Conservation (phyloP, 306 rosid species). For the Quercus berberidifolia region DNA sequence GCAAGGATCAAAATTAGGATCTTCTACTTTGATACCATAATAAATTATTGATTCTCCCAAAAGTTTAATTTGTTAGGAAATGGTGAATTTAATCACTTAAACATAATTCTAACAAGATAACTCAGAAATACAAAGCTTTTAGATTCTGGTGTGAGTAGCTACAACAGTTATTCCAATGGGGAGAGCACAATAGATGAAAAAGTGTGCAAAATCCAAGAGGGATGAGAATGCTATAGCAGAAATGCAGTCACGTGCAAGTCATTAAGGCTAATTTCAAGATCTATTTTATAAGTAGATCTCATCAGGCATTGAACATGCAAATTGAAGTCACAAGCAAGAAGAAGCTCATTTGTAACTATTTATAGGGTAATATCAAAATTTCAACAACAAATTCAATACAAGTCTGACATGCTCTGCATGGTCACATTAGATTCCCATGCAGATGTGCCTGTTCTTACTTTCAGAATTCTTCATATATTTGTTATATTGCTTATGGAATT, state of each 20-base stretch:
- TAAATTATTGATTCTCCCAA: too few species aligned
- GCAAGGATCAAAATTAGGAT: too few species aligned
- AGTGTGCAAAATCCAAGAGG: background rate
- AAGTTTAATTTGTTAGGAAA: too few species aligned
- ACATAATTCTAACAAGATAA: background rate
- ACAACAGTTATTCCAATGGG: background rate
- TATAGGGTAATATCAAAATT: too few species aligned
- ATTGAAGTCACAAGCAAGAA: too few species aligned
- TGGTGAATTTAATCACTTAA: too few species aligned
- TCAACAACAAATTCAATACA: background rate
- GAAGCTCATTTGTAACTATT: too few species aligned
- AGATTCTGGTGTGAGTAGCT: background rate
- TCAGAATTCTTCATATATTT: background rate
- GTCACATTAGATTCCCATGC: background rate
- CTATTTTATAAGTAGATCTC: too few species aligned
- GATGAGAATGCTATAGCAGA: background rate
- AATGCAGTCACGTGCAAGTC: background rate
- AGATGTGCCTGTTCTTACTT: background rate
- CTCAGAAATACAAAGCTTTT: background rate
- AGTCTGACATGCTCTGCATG: background rate
- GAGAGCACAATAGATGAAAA: background rate
- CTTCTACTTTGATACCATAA: too few species aligned
- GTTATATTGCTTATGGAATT: background rate
- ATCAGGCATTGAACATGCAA: too few species aligned
- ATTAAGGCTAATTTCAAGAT: too few species aligned